Conservation (phyloP, 768 basidiomycete species). For the Omphalotus guepiniiformis region DNA sequence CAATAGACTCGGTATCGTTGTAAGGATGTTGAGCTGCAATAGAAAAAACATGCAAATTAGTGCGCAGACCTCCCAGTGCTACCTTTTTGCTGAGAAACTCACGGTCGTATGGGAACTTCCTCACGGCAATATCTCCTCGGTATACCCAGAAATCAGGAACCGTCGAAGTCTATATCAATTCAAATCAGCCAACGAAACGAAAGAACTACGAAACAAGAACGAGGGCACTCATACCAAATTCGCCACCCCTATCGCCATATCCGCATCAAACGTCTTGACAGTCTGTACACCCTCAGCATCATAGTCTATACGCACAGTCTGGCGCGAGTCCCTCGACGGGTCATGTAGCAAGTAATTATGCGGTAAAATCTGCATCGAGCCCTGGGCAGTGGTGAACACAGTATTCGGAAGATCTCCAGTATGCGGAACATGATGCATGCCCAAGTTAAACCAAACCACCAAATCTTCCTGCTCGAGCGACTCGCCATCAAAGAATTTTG, state of each 20-base stretch:
- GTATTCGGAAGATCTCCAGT: conserved; percentile 20
- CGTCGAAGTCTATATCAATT: conserved; percentile 10
- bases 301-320: conserved; percentile 18
- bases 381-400: conserved; percentile 18
- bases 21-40: conserved; percentile 18
- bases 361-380: conserved; percentile 17
- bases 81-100: neutral
- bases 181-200: neutral
- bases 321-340: conserved; percentile 14
- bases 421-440: conserved; percentile 22
- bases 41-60: neutral
- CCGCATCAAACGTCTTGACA: conserved; percentile 17
- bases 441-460: conserved; percentile 41
- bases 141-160: conserved; percentile 15
- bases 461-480: conserved; percentile 43
- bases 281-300: conserved; percentile 15
- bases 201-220: neutral
- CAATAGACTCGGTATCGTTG: conserved; percentile 15
- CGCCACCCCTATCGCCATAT: conserved; percentile 13
- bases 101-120: conserved; percentile 21
- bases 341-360: conserved; percentile 19
- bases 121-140: conserved; percentile 16
- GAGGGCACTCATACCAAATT: conserved; percentile 11
- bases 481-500: conserved; percentile 49
- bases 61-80: neutral